These are phyloP conservation scores for Phialophora macrospora DNA, from an alignment of 2,329 filamentous ascomycete species.

Conservation along the genomic window DNA sequence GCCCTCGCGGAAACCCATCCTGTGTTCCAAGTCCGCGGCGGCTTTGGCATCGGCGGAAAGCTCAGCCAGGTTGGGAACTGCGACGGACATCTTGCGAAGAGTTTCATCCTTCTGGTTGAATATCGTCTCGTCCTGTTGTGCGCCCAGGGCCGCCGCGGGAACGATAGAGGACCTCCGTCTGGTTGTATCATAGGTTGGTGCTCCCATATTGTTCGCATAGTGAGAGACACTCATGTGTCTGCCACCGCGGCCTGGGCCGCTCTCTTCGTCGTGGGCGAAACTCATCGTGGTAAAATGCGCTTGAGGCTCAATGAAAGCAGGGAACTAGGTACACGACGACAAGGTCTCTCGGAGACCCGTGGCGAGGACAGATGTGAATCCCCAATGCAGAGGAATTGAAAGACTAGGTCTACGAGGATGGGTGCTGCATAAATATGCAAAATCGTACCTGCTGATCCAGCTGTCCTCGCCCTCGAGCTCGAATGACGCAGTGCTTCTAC, in stretches of 20 bases:
- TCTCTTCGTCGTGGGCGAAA: slow-evolving; percentile 35
- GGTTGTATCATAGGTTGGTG: slow-evolving; percentile 30
- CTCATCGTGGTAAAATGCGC: slow-evolving; percentile 27
- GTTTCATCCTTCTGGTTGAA: slow-evolving; percentile 40
- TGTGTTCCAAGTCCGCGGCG: slow-evolving; percentile 36
- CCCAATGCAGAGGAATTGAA: background rate
- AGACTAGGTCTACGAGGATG: background rate
- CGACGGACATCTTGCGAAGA: slow-evolving; percentile 40
- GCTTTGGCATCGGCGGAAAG: slow-evolving; percentile 37
- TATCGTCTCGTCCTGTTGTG: slow-evolving; percentile 31
- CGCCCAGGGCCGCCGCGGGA: slow-evolving; percentile 32
- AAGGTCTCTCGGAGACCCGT: background rate
- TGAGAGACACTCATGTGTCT: slow-evolving; percentile 38
- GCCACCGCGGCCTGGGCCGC: slow-evolving; percentile 31
- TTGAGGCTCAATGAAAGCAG: background rate
- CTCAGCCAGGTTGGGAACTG: slow-evolving; percentile 38
- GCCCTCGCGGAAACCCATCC: slow-evolving; percentile 63
- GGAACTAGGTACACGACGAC: background rate
- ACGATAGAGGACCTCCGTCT: slow-evolving; percentile 39
- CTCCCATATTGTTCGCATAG: slow-evolving; percentile 36
- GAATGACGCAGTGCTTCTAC: slow-evolving; percentile 27
- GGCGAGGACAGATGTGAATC: background rate
- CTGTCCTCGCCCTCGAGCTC: slow-evolving; percentile 13
- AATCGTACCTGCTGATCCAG: slow-evolving; percentile 4
- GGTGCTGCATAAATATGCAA: slow-evolving; percentile 19